phyloP scores from a whole-genome alignment of 2,329 filamentous ascomycete genomes.

The Penicillium nordicum region DNA sequence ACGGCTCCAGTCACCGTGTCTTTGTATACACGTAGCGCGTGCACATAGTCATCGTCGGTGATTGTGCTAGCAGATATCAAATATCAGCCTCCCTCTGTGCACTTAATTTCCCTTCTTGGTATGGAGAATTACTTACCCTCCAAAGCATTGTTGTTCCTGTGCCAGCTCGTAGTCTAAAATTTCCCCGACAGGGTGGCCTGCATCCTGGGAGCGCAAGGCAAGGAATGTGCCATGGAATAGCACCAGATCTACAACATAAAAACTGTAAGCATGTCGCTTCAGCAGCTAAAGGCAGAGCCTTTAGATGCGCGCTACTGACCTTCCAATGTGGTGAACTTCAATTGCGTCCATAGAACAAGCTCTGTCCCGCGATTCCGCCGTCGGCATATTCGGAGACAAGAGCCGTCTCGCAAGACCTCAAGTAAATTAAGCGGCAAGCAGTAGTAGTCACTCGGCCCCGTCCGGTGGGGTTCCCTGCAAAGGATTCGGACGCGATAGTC shows the following conservation, averaged over 20 bases:
- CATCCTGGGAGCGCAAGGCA: constrained; percentile 57
- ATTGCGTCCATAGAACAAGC: constrained; percentile 51
- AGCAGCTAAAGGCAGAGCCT: not conserved
- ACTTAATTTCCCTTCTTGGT: no score
- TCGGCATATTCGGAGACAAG: constrained; percentile 41
- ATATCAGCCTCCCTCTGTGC: constrained; percentile 13
- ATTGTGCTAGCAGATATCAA: constrained; percentile 46
- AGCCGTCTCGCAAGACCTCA: constrained; percentile 36
- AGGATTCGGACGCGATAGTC: constrained; percentile 55
- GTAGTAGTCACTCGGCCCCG: constrained; percentile 43
- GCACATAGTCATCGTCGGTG: constrained; percentile 50
- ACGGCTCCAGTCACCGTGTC: constrained; percentile 52
- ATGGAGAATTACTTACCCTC: constrained; percentile 39
- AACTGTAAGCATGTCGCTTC: not conserved
- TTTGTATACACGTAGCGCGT: constrained; percentile 54
- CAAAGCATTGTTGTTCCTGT: constrained; percentile 48
- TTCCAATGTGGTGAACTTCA: constrained; percentile 56
- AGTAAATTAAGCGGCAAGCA: constrained; percentile 52
- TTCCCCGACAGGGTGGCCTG: constrained; percentile 35
- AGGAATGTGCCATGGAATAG: constrained; percentile 57
- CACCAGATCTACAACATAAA: constrained; percentile 47
- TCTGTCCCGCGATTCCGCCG: constrained; percentile 36
- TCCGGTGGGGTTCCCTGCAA: constrained; percentile 46
- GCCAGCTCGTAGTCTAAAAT: constrained; percentile 52
- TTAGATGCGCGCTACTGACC: constrained; percentile 33